These are phyloP conservation scores for Stipa capillata DNA, from an alignment of 176 grass and related monocot species.

Conservation along the genomic window DNA sequence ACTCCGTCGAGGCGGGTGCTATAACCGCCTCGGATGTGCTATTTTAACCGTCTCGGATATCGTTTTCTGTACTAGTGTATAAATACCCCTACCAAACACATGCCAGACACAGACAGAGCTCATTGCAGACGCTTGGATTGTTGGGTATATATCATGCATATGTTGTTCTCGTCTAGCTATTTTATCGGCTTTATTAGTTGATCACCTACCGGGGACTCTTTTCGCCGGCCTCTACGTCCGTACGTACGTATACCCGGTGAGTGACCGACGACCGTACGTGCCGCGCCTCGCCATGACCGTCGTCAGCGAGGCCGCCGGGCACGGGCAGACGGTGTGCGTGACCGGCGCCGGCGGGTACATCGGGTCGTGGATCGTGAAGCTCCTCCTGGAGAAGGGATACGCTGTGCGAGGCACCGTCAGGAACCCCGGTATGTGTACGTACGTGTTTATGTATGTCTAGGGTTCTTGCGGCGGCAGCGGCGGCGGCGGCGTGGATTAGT, in stretches of 20 bases:
- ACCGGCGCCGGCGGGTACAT: slow-evolving; percentile 70
- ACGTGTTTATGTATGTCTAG: background rate
- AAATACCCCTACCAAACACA: background rate
- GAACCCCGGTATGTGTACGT: slow-evolving; percentile 31
- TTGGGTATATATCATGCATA: background rate
- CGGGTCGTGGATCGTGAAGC: slow-evolving; percentile 69
- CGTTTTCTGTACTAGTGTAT: no score
- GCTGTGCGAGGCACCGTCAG: slow-evolving; percentile 52
- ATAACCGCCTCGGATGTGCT: no score
- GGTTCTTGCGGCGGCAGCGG: no score
- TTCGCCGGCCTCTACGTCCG: background rate
- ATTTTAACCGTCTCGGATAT: no score
- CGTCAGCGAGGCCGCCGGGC: background rate
- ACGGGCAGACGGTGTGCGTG: slow-evolving; percentile 55
- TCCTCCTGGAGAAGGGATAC: slow-evolving; percentile 49
- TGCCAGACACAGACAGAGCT: background rate
- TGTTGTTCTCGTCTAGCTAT: background rate
- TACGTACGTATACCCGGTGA: no score
- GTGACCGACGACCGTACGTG: no score
- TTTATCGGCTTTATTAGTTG: background rate
- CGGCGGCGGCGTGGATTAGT: background rate
- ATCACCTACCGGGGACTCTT: background rate
- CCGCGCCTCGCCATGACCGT: background rate
- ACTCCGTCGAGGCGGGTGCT: no score
- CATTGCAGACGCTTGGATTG: background rate